Percentiles rank a stretch among this genome's conserved stretches.
Conservation (phyloP, 805 yeast species). For the Saccharomycopsis fibuligera region DNA sequence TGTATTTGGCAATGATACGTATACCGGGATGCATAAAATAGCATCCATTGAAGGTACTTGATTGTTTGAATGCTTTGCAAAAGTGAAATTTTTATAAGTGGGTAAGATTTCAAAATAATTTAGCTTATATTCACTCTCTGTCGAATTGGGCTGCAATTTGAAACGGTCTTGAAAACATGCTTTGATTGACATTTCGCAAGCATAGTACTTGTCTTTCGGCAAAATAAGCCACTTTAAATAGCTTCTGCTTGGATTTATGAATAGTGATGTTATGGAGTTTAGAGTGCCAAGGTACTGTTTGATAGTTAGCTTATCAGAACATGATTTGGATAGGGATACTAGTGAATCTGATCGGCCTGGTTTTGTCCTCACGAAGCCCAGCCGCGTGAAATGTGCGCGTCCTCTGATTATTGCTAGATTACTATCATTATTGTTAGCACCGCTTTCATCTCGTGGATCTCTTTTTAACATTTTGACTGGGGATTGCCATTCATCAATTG, state of each 20-base stretch:
- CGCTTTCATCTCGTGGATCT: too few relatives aligned
- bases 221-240: slow-evolving; percentile 46
- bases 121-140: neutral
- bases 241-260: slow-evolving; percentile 31
- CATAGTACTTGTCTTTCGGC: slow-evolving; percentile 27
- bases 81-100: slow-evolving; percentile 4
- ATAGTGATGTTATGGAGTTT: slow-evolving; percentile 37
- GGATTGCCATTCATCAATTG: neutral
- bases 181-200: neutral
- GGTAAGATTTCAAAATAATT: slow-evolving; percentile 6
- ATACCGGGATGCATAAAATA: slow-evolving; percentile 5
- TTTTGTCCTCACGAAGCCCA: slow-evolving; percentile 78
- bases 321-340: slow-evolving; percentile 70
- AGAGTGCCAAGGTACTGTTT: slow-evolving; percentile 53
- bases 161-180: slow-evolving; percentile 15
- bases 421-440: neutral
- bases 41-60: slow-evolving; percentile 13
- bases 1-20: too few relatives aligned
- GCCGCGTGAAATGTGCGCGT: slow-evolving; percentile 44
- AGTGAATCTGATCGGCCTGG: slow-evolving; percentile 86
- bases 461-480: slow-evolving; percentile 4
- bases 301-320: slow-evolving; percentile 76
- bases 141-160: neutral
- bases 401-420: slow-evolving; percentile 45
- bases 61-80: neutral